Evolutionary conservation across 2,329 filamentous ascomycete species (phyloP).

Genomic region (Drechslerella coelobrocha): DNA sequence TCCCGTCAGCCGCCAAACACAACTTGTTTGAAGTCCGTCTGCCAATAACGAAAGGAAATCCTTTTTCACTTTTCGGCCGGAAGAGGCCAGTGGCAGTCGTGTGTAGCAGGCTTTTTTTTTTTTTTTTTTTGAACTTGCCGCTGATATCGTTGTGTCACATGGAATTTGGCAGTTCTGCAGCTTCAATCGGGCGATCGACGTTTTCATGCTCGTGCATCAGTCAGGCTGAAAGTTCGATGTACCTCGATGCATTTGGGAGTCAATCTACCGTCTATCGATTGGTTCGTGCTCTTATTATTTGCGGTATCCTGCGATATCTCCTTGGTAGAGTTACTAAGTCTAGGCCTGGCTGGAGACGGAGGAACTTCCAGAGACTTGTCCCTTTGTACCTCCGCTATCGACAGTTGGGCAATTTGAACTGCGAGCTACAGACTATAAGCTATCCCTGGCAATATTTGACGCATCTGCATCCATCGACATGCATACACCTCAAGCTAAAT

Average conservation of each 20-base stretch:
- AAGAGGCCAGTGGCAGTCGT: background rate
- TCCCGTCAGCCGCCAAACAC: background rate
- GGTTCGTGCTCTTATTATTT: background rate
- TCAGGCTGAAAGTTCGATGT: background rate
- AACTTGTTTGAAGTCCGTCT: background rate
- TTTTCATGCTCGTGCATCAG: conserved; percentile 2
- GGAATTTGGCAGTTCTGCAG: background rate
- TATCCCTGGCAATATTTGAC: background rate
- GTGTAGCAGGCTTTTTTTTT: too few species aligned
- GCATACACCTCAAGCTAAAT: background rate
- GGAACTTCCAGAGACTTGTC: background rate
- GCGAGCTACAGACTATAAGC: background rate
- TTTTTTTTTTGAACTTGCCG: background rate
- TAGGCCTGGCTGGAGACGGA: background rate
- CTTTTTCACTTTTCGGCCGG: background rate
- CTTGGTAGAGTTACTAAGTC: background rate
- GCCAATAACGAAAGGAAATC: background rate
- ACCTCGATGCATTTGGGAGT: background rate
- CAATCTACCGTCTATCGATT: background rate
- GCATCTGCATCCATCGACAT: conserved; percentile 2
- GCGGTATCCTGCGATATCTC: too few species aligned
- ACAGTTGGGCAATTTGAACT: background rate
- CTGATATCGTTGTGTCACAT: background rate
- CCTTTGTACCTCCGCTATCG: background rate
- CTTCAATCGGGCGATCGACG: background rate